Evolutionary conservation across 75 land plant genomes (phyloP), one percentile per base, ranked within the genome.

Genomic region (Cryptomeria japonica): DNA sequence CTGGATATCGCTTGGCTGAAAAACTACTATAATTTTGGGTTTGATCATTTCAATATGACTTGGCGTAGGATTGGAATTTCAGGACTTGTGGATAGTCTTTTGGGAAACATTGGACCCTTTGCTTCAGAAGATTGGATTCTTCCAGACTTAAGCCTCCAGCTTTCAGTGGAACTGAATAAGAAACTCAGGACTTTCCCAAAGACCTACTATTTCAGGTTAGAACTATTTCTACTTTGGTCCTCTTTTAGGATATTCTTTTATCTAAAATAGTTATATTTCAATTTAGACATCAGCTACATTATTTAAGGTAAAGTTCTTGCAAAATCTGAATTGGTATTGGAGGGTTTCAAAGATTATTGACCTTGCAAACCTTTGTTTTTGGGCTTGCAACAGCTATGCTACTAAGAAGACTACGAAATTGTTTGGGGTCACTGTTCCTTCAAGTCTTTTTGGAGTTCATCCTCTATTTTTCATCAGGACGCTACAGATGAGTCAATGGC

Each of bases 91-190:
- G 91, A 97, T 68, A 84, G 91, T 87, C 85, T 98, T 8, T 68
- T 93, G 55, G 93, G 95, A 41, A 94, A 94, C 22, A 61, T 90
- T 13, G 92, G 92, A 44, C 99, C 99, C 4, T 97, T 97, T 90
- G 96, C 93, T 46, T 86, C 95, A 49, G 96, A 93, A 70, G 99
- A 98, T 87, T 98, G 99, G 99, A 93, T 98, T 28, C 90, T 97
- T 46, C 96, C 99, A 39, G 99, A 98, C 87, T 93, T 98, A 36
- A 97, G 97, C 78, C 90, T 98, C 42, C 97, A 97, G 70, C 94
- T 95, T 34, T 92, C 95, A 55, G 87, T 95, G 18, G 89, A 89
- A 84, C 77, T 97, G 13, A 98, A 98, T 87, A 84, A 86, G 49
- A 88, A 87, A 68, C 87, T 97, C 14, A 83, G 91, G 28, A 98